A percentile compares a stretch with the other conserved stretches of the same genome.
These are phyloP conservation scores for Epichloe gansuensis DNA, from an alignment of 2,329 filamentous ascomycete genomes.

Conservation along the genomic window DNA sequence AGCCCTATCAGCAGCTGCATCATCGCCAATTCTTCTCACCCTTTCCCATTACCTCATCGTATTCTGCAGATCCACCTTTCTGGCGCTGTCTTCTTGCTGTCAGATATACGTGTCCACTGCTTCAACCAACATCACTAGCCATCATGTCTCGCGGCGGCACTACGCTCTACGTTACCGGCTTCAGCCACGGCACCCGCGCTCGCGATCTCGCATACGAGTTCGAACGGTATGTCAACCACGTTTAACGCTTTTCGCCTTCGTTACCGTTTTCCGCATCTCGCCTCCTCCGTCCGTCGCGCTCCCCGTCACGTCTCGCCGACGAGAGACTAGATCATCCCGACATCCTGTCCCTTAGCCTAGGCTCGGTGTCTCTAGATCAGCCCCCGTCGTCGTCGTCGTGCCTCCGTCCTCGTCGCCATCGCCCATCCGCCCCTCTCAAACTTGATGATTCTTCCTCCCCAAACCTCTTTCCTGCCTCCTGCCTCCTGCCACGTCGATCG, in stretches of 20 bases:
- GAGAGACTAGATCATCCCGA: conserved; percentile 14
- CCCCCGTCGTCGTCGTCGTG: conserved; percentile 13
- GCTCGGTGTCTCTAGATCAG: conserved; percentile 7
- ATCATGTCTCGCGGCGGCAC: conserved; percentile 85
- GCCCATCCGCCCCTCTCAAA: conserved; percentile 1
- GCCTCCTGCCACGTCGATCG: conserved; percentile 13
- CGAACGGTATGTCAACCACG: conserved; percentile 89
- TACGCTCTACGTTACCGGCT: conserved; percentile 97
- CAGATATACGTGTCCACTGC: conserved; percentile 4
- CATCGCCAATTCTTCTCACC: background rate
- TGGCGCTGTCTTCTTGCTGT: conserved; percentile 1
- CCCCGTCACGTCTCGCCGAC: conserved; percentile 19
- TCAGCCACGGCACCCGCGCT: conserved; percentile 95
- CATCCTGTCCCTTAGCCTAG: conserved; percentile 16
- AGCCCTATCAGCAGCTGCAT: conserved; percentile 4
- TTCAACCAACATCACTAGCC: conserved; percentile 8
- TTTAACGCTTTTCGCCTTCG: conserved; percentile 27
- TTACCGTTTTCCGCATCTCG: conserved; percentile 24
- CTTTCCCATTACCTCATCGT: background rate
- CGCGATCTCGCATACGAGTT: conserved; percentile 99
- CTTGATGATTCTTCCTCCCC: conserved; percentile 5
- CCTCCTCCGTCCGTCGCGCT: conserved; percentile 30
- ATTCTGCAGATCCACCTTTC: conserved; percentile 1
- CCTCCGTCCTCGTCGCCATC: conserved; percentile 8
- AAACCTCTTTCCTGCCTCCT: conserved; percentile 10